Conservation (phyloP, 2,329 filamentous ascomycete species). For the Cadophora malorum region DNA sequence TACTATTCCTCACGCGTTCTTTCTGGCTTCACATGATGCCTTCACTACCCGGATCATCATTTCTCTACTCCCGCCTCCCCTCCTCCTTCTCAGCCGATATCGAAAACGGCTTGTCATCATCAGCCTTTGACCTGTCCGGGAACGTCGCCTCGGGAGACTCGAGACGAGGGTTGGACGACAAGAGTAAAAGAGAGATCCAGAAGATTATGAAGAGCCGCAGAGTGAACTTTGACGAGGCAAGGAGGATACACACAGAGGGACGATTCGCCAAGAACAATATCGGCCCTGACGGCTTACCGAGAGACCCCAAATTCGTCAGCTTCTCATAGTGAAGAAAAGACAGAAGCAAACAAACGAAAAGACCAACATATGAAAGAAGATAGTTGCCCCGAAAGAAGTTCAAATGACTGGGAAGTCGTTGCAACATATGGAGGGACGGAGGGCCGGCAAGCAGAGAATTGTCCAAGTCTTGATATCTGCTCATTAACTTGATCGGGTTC, state of each 20-base stretch:
- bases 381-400: not conserved
- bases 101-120: constrained; percentile 83
- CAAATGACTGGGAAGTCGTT: not conserved
- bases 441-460: not conserved
- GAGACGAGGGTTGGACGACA: constrained; percentile 80
- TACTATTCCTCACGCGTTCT: constrained; percentile 79
- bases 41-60: constrained; percentile 60
- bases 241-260: constrained; percentile 84
- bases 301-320: constrained; percentile 94
- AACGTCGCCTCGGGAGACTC: constrained; percentile 83
- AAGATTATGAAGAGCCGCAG: constrained; percentile 87
- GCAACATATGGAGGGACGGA: constrained; percentile 2
- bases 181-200: constrained; percentile 81
- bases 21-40: constrained; percentile 78
- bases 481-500: constrained; percentile 22
- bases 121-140: constrained; percentile 79
- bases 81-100: constrained; percentile 82
- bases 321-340: constrained; percentile 56
- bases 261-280: constrained; percentile 88
- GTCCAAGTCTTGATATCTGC: constrained; percentile 12
- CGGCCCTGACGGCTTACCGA: constrained; percentile 82
- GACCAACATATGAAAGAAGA: not conserved
- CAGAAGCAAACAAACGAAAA: not conserved
- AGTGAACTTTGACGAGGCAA: constrained; percentile 89
- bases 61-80: constrained; percentile 80